Conservation (phyloP, 2,329 filamentous ascomycete genomes). For the Epichloe uncinata region DNA sequence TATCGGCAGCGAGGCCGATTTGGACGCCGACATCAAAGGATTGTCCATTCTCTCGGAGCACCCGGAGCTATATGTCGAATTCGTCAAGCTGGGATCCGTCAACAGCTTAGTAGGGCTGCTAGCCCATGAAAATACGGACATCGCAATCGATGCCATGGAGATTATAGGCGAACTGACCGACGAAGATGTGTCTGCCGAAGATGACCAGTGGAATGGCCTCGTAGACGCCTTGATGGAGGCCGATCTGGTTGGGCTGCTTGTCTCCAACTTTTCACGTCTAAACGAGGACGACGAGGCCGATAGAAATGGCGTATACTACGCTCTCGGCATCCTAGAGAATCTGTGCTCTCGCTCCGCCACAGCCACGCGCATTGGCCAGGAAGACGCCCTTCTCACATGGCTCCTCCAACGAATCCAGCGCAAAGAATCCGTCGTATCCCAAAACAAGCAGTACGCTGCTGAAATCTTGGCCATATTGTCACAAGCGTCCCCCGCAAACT, state of each 20-base stretch:
- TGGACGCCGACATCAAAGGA: conserved; percentile 77
- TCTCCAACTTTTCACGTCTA: conserved; percentile 66
- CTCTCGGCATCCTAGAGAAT: conserved; percentile 72
- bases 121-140: conserved; percentile 93
- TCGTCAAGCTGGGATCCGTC: conserved; percentile 60
- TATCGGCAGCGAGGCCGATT: conserved; percentile 73
- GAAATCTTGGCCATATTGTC: conserved; percentile 84
- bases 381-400: conserved; percentile 61
- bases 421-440: conserved; percentile 54
- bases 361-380: conserved; percentile 57
- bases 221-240: conserved; percentile 54
- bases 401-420: conserved; percentile 60
- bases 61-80: conserved; percentile 67
- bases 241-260: conserved; percentile 60
- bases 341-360: conserved; percentile 58
- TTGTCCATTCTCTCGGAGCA: conserved; percentile 82
- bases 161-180: conserved; percentile 85
- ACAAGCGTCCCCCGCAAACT: conserved; percentile 59
- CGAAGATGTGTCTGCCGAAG: conserved; percentile 73
- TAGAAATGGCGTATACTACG: conserved; percentile 74
- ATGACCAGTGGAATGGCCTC: conserved; percentile 67
- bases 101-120: conserved; percentile 66
- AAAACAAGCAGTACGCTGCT: conserved; percentile 92
- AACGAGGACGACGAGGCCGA: conserved; percentile 64
- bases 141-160: conserved; percentile 82